Percentiles rank a stretch among this genome's conserved stretches.
These are phyloP conservation scores for Phytophthora kernoviae DNA, from an alignment of 352 stramenopile genomes.

Conservation along the genomic window DNA sequence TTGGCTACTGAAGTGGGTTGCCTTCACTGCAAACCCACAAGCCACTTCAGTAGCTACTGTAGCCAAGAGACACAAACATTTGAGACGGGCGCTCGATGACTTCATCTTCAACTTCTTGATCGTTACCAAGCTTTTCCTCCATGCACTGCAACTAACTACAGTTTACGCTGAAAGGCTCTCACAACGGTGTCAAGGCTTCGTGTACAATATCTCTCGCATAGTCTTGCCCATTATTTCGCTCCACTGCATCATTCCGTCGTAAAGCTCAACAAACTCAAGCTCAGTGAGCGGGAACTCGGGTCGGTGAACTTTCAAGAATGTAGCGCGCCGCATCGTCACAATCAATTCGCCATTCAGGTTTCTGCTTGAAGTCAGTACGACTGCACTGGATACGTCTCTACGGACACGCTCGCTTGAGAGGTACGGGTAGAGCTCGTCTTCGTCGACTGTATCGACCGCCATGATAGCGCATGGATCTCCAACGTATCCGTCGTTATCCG, in stretches of 20 bases:
- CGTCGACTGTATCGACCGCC: constrained; percentile 16
- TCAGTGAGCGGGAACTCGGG: constrained; percentile 24
- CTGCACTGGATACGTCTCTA: constrained; percentile 9
- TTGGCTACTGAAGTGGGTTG: no score
- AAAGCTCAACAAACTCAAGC: constrained; percentile 15
- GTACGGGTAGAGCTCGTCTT: constrained; percentile 21
- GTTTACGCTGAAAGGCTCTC: background rate
- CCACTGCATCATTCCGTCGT: constrained; percentile 19
- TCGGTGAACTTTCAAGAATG: constrained; percentile 20
- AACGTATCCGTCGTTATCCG: background rate
- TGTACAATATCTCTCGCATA: constrained; percentile 21
- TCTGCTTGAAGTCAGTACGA: constrained; percentile 7
- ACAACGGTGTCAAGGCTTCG: background rate
- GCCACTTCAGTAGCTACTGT: no score
- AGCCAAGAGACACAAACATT: no score
- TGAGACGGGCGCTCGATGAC: no score
- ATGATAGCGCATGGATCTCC: background rate
- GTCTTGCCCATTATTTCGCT: constrained; percentile 30
- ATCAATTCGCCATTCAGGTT: background rate
- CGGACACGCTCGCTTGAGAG: constrained; percentile 8
- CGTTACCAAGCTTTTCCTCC: background rate
- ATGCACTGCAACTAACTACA: background rate
- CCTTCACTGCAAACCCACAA: no score
- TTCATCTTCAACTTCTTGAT: no score
- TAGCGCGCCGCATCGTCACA: constrained; percentile 12